phyloP scores from a whole-genome alignment of 2,329 filamentous ascomycete species.

The Corynespora cassiicola region DNA sequence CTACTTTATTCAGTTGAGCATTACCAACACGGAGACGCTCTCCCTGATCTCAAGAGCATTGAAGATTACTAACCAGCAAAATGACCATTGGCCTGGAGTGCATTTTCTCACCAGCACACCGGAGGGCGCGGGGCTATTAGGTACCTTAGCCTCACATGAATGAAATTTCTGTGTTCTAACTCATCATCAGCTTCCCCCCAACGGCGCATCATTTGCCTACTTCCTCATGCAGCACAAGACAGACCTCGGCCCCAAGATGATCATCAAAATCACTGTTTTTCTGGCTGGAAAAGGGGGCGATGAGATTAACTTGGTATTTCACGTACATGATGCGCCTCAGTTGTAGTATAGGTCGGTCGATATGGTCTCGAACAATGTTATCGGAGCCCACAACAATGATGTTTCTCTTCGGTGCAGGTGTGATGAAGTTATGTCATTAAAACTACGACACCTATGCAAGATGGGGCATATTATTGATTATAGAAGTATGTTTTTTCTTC shows the following conservation, averaged over 20 bases:
- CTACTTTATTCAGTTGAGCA: constrained; percentile 24
- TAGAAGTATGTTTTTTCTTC: no score
- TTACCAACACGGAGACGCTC: constrained; percentile 24
- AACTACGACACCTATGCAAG: no score
- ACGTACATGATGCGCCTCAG: no score
- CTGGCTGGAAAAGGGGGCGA: constrained; percentile 16
- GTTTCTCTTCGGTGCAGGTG: no score
- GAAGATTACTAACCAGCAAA: neutral
- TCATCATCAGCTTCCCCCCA: constrained; percentile 16
- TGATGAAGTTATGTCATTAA: no score
- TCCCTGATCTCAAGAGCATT: constrained; percentile 21
- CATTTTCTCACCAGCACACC: constrained; percentile 16
- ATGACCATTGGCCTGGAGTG: constrained; percentile 24
- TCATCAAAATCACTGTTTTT: constrained; percentile 20
- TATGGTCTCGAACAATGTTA: no score
- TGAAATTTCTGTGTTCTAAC: neutral
- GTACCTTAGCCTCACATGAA: constrained; percentile 9
- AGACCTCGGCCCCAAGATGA: constrained; percentile 22
- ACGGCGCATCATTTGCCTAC: constrained; percentile 27
- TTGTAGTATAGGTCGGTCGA: no score
- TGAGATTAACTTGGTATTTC: constrained; percentile 18
- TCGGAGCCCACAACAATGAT: no score
- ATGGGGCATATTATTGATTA: no score
- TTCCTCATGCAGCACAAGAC: constrained; percentile 27
- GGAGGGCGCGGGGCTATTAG: constrained; percentile 23